Conservation (phyloP, 2,329 filamentous ascomycete genomes). For the Penicillium sclerotigenum region DNA sequence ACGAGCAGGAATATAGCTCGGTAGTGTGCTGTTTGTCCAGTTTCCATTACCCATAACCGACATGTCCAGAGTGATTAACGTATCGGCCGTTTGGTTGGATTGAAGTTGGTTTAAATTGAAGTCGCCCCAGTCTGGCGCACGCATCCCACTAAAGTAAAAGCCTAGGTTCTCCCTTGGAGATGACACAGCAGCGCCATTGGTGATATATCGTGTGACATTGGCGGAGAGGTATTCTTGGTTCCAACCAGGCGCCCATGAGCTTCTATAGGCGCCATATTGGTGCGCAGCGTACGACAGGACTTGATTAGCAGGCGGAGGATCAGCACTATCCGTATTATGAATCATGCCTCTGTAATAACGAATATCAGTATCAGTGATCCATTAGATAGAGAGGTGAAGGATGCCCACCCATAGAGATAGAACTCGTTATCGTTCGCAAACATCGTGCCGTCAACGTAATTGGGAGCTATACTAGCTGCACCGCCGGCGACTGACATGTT, state of each 20-base stretch:
- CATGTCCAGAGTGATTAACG: conserved; percentile 62
- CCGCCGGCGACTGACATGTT: conserved; percentile 38
- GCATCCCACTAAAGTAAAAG: conserved; percentile 68
- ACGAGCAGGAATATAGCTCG: conserved; percentile 50
- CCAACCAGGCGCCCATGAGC: conserved; percentile 40
- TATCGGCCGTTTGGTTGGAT: conserved; percentile 48
- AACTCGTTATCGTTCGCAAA: conserved; percentile 63
- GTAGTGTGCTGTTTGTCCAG: conserved; percentile 61
- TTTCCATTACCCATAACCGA: conserved; percentile 44
- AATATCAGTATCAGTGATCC: neutral
- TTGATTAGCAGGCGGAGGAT: conserved; percentile 43
- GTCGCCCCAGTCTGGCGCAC: conserved; percentile 49
- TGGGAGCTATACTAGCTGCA: conserved; percentile 40
- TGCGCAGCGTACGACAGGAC: conserved; percentile 51
- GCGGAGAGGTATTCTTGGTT: conserved; percentile 41
- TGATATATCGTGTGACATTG: conserved; percentile 59
- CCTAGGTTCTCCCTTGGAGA: conserved; percentile 68
- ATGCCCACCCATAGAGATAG: conserved; percentile 57
- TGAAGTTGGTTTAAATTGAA: conserved; percentile 45
- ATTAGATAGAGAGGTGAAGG: neutral
- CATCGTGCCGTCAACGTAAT: conserved; percentile 62
- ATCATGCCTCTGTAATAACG: conserved; percentile 46
- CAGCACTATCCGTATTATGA: conserved; percentile 33
- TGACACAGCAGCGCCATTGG: conserved; percentile 61
- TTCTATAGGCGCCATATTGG: conserved; percentile 50